These are phyloP conservation scores for Trichoderma lentiforme DNA, from an alignment of 2,329 filamentous ascomycete genomes.

Conservation along the genomic window DNA sequence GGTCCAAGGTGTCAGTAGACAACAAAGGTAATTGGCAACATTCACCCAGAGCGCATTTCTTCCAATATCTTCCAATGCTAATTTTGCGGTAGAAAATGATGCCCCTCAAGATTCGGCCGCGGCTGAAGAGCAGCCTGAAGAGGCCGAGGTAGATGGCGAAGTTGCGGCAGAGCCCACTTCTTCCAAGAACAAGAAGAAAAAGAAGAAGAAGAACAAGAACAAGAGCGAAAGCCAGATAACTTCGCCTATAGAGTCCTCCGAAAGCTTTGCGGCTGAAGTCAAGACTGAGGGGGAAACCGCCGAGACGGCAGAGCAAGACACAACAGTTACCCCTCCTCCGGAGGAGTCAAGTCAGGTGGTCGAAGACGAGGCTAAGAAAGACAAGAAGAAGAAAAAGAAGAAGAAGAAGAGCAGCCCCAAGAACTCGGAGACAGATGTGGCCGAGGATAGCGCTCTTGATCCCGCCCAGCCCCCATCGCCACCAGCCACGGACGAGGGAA, in stretches of 20 bases:
- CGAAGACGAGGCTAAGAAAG: constrained; percentile 17
- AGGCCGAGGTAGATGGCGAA: constrained; percentile 14
- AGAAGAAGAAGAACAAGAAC: constrained; percentile 23
- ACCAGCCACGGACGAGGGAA: constrained; percentile 10
- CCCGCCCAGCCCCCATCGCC: constrained; percentile 18
- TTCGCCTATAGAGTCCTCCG: constrained; percentile 11
- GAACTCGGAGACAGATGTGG: constrained; percentile 10
- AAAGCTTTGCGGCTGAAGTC: constrained; percentile 1
- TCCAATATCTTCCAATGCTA: neutral
- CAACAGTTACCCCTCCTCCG: constrained; percentile 11
- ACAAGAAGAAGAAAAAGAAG: constrained; percentile 20
- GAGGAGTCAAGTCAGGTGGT: constrained; percentile 9
- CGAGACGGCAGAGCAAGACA: constrained; percentile 15
- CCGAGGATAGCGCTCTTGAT: constrained; percentile 15
- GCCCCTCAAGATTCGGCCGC: constrained; percentile 1
- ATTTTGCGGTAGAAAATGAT: neutral
- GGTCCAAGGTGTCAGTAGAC: constrained; percentile 15
- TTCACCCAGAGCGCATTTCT: neutral
- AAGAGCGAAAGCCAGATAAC: constrained; percentile 21
- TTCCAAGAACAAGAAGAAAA: constrained; percentile 23
- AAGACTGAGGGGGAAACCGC: constrained; percentile 10
- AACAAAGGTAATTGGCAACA: constrained; percentile 7
- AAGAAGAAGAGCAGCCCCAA: constrained; percentile 19
- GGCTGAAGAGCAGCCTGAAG: constrained; percentile 15
- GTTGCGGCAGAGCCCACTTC: constrained; percentile 7